Evolutionary conservation across 768 basidiomycete genomes (phyloP).

Genomic region (Tephrocybe sp.): DNA sequence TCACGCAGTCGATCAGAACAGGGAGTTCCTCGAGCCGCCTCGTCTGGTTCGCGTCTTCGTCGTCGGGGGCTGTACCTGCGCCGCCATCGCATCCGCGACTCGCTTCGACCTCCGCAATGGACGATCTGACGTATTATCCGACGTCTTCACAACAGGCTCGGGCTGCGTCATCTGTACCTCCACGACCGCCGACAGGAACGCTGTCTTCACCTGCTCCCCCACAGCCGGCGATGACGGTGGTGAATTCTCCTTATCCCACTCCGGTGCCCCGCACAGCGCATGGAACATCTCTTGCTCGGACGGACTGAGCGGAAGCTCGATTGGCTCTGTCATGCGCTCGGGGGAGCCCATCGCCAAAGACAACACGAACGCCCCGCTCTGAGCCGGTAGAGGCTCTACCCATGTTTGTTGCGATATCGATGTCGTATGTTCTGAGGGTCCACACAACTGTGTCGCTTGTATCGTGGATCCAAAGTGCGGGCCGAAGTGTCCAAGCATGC

Average conservation of each 20-base stretch:
- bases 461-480: constrained; percentile 57
- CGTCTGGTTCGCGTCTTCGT: constrained; percentile 36
- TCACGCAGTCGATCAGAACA: constrained; percentile 30
- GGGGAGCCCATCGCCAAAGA: constrained; percentile 6
- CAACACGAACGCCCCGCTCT: constrained; percentile 9
- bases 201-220: constrained; percentile 10
- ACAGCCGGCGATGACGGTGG: constrained; percentile 13
- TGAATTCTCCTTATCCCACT: constrained; percentile 46
- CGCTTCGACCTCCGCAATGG: constrained; percentile 66
- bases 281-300: constrained; percentile 74
- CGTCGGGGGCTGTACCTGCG: constrained; percentile 40
- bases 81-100: constrained; percentile 59
- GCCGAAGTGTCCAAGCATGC: constrained; percentile 61
- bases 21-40: constrained; percentile 39
- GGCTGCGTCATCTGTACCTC: neutral
- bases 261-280: constrained; percentile 58
- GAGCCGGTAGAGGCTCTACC: constrained; percentile 2
- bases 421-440: constrained; percentile 8
- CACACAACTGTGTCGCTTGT: constrained; percentile 34
- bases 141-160: neutral
- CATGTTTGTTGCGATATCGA: neutral
- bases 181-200: constrained; percentile 2
- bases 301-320: constrained; percentile 61
- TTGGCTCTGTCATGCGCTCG: constrained; percentile 20
- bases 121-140: constrained; percentile 21